Evolutionary conservation across 768 basidiomycete species (phyloP), one percentile per base, ranked within the genome.

Genomic region (Auricularia sp.): DNA sequence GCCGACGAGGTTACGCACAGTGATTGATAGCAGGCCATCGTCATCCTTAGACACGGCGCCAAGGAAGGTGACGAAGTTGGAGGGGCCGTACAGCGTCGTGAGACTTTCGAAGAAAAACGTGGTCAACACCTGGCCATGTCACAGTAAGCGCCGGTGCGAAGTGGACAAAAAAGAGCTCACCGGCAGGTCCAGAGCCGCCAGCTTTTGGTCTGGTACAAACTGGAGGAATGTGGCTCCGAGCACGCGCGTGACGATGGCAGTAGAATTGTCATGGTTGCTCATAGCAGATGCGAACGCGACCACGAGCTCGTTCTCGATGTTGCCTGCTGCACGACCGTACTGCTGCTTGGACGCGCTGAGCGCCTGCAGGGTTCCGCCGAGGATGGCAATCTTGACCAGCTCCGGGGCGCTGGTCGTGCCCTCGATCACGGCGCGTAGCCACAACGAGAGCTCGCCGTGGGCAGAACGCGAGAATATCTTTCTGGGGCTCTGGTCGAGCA

Each of bases 361-460:
- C 0, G 87, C 90, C 12, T 85, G 71, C 36, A 91, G 70, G 16
- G 91, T 74, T 0, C 90, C 90, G 29, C 81, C 81, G 64, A 80
- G 83, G 60, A 83, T 84, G 3, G 84, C 84, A 18, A 91, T 76
- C 42, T 86, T 77, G 10, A 87, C 74, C 18, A 87, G 75, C 0
- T 87, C 77, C 67, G 84, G 80, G 3, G 88, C 87, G 1, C 89
- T 88, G 67, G 84, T 83, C 51, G 88, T 70, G 3, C 88, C 88
- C 61, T 78, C 80, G 36, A 85, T 68, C 1, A 86, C 73, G 18
- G 79, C 79, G 12, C 70, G 68, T 2, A 79, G 73, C 88, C 88
- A 90, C 67, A 77, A 72, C 3, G 74, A 75, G 61, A 84, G 65
- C 34, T 77, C 75, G 34, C 77, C 68, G n/a, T 77, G 74, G 58